phyloP scores from a whole-genome alignment of 2,329 filamentous ascomycete species.

The Colletotrichum phormii region DNA sequence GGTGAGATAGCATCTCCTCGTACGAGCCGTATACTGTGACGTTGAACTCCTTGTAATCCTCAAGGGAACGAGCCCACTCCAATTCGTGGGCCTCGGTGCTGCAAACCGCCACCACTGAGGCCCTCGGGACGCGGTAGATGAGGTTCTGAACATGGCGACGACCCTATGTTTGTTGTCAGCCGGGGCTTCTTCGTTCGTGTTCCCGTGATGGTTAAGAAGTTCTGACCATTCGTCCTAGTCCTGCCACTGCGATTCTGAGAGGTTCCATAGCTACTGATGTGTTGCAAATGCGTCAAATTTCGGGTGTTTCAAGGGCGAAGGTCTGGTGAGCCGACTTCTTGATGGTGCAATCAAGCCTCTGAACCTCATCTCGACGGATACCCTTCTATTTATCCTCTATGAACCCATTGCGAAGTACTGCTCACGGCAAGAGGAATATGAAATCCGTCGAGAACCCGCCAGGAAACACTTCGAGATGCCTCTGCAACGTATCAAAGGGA shows the following conservation, averaged over 20 bases:
- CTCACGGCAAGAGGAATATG: neutral
- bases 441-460: neutral
- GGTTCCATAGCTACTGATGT: neutral
- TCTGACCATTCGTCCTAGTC: neutral
- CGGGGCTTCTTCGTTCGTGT: fast-evolving
- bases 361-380: neutral
- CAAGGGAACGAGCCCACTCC: neutral
- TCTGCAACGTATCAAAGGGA: neutral
- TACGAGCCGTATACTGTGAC: neutral
- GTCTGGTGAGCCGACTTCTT: neutral
- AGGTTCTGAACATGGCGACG: neutral
- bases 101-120: neutral
- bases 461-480: neutral
- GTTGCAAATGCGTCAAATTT: too few species aligned
- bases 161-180: too few species aligned
- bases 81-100: neutral
- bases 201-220: too few species aligned
- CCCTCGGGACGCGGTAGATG: neutral
- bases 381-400: neutral
- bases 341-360: neutral
- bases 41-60: neutral
- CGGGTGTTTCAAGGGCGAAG: neutral
- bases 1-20: neutral
- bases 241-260: neutral
- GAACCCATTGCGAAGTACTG: too few species aligned